Evolutionary conservation across 2,329 filamentous ascomycete species (phyloP), one percentile per base, ranked within the genome.

Genomic region (Phialemonium atrogriseum): DNA sequence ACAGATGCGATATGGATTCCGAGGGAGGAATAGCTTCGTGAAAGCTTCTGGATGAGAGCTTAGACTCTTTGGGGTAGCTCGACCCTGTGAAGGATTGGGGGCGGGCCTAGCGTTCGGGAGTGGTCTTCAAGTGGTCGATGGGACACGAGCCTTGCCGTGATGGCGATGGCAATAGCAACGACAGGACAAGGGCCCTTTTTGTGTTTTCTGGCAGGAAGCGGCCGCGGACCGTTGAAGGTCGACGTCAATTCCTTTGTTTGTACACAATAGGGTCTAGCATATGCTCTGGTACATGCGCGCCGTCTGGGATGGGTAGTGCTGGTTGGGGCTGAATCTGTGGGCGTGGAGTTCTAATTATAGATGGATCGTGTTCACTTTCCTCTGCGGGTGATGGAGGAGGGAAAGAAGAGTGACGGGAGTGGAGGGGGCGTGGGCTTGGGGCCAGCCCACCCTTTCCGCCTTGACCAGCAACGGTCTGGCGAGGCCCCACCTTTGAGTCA

Each of bases 111-210:
- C n/a, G n/a, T n/a, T n/a, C n/a, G n/a, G n/a, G n/a, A n/a, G n/a
- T n/a, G n/a, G n/a, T n/a, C n/a, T n/a, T n/a, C n/a, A n/a, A n/a
- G n/a, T n/a, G n/a, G n/a, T n/a, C n/a, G 17, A 19, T 28, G 17
- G 21, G 27, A 28, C 27, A 28, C 27, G 19, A 28, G 27, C 19
- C 11, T 18, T 28, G 27, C 21, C 33, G 30, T 37, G 27, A 27
- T 24, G 33, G 43, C 35, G 41, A 40, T 36, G 43, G 39, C 34
- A 33, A 36, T 34, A n/a, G n/a, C n/a, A n/a, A n/a, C n/a, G 39
- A 36, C 29, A 38, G 43, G 43, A 34, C 36, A 40, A 40, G 29
- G 37, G 34, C 25, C 28, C 40, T 43, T 48, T 46, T 47, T 46
- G 41, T 42, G 41, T 32, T 33, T 34, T 44, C 32, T 24, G 36